Base-by-base conservation (phyloP, 805 yeast genomes). In the Yamadazyma paraphyllophila region DNA sequence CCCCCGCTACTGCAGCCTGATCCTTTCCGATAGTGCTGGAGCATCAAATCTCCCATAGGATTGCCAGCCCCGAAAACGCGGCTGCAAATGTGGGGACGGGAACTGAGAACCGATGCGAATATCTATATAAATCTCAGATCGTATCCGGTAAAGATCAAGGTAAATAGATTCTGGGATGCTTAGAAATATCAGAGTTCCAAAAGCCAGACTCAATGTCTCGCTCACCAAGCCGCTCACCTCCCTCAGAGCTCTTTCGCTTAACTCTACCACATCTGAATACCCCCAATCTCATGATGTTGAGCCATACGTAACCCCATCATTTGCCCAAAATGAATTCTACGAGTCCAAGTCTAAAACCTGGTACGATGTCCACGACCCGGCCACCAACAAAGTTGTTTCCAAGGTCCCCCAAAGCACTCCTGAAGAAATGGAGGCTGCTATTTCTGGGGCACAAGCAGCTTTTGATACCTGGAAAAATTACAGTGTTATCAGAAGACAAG, bases 301-400 rank as follows among this genome's bases (percentile, higher is more conserved):
- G 55, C 78, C 79, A 2, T 77, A 77, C 52, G 40, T 72, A 43
- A 78, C 82, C 2, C 82, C 82, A 12, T 60, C 71, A 35, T 78
- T 78, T 57, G 55, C 68, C 67, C 66, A 81, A 58, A 81, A 81
- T 59, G 49, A 78, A 62, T 68, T 77, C 45, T 65, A 76, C 49
- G 69, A 73, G 51, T 73, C 81, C 20, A 73, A 71, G 41, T 66
- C 86, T 7, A 55, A 66, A 11, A 71, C 72, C 27, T 75, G 89
- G 89, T 81, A 75, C 56, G 88, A 83, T 50, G 74, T 85, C 44
- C 81, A 74, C 61, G 92, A 85, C 61, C 92, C 92, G 16, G 86
- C 91, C 47, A 85, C 92, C 44, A 77, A 83, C 63, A 59, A 69
- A 52, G 78, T 83, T 39, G 81, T 85, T 34, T 73, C 85, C 26